Conservation (phyloP, 2,329 filamentous ascomycete genomes). For the Arthroderma sp. region DNA sequence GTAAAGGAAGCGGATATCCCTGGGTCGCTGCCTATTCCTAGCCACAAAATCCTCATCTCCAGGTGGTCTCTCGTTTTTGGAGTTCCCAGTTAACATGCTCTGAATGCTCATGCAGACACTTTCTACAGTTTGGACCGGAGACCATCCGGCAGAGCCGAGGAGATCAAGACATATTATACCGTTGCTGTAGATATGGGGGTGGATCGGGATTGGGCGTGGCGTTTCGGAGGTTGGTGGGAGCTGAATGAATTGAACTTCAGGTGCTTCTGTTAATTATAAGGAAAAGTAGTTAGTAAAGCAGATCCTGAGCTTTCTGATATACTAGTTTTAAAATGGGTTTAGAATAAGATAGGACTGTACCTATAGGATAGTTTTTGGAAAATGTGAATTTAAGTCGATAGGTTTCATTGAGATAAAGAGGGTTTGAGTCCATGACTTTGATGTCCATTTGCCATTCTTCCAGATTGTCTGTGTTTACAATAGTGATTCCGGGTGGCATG, state of each 20-base stretch:
- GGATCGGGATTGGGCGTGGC: slow-evolving; percentile 63
- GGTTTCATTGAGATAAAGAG: slow-evolving; percentile 65
- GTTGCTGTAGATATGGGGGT: slow-evolving; percentile 96
- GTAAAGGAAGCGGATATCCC: slow-evolving; percentile 87
- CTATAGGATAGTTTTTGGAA: slow-evolving; percentile 74
- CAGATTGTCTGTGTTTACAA: slow-evolving; percentile 70
- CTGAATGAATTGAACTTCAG: slow-evolving; percentile 79
- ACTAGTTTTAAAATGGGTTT: not conserved
- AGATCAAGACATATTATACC: slow-evolving; percentile 97
- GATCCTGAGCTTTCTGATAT: not conserved
- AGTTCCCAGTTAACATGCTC: slow-evolving; percentile 95
- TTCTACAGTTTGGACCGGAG: slow-evolving; percentile 91
- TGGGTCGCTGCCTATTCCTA: slow-evolving; percentile 62
- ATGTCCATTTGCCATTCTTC: slow-evolving; percentile 91
- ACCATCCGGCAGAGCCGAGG: slow-evolving; percentile 79
- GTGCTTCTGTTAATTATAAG: slow-evolving; percentile 52
- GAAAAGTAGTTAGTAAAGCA: not conserved
- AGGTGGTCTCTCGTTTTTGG: slow-evolving; percentile 75
- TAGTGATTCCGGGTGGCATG: slow-evolving; percentile 55
- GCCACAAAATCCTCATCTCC: slow-evolving; percentile 84
- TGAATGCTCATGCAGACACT: slow-evolving; percentile 95
- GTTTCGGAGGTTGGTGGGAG: slow-evolving; percentile 30
- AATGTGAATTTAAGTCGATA: slow-evolving; percentile 86
- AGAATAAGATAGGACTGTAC: slow-evolving; percentile 35
- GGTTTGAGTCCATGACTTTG: slow-evolving; percentile 75